These are phyloP conservation scores for Galerina marginata DNA, from an alignment of 768 basidiomycete species.

Conservation along the genomic window DNA sequence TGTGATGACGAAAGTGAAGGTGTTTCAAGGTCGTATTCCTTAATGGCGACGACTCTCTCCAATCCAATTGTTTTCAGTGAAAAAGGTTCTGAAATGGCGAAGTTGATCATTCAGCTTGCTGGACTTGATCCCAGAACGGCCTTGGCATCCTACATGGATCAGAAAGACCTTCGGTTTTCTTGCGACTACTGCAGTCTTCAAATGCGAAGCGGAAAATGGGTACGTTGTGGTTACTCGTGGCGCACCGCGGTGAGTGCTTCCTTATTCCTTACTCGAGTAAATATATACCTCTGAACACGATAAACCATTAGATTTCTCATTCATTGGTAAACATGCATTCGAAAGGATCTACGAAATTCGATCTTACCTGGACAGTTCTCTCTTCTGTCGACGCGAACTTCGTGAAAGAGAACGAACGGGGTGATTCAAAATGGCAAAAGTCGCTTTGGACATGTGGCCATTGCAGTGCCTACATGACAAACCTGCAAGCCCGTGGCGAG, in stretches of 20 bases:
- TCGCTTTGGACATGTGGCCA: not conserved
- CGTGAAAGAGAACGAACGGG: not conserved
- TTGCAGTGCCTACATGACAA: not conserved
- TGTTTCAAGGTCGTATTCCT: not conserved
- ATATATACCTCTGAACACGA: not conserved
- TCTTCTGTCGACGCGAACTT: not conserved
- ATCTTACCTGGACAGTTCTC: not conserved
- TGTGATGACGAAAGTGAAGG: not conserved
- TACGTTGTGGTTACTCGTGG: constrained; percentile 9
- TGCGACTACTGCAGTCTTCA: constrained; percentile 3
- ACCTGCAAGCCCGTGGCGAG: not conserved
- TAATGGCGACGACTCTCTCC: not conserved
- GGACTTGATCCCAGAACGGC: constrained; percentile 9
- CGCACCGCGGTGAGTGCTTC: constrained; percentile 3
- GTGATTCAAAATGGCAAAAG: not conserved
- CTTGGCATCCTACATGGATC: constrained; percentile 16
- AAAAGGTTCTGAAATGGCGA: not conserved
- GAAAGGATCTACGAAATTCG: not conserved
- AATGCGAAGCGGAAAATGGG: not conserved
- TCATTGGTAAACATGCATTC: not conserved
- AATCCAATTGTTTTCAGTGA: not conserved
- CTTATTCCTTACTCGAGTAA: no score
- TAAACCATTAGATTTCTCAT: not conserved
- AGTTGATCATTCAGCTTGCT: constrained; percentile 3
- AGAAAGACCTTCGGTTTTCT: constrained; percentile 13